These are phyloP conservation scores for Vicia sativa DNA, from an alignment of 306 rosid species.

Conservation along the genomic window DNA sequence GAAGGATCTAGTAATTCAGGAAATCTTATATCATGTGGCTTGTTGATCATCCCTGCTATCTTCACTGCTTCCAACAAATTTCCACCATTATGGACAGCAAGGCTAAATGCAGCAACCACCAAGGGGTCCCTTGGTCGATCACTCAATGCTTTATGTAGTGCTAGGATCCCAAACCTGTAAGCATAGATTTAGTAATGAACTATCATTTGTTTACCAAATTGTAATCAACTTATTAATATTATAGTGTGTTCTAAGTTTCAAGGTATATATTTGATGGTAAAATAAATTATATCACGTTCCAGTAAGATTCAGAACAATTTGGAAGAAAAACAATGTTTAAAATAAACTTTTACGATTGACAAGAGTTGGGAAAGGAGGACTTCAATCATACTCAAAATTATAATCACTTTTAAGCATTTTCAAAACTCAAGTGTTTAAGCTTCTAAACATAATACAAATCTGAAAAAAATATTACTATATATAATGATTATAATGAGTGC, in stretches of 20 bases:
- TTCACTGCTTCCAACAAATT: slow-evolving; percentile 61
- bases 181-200: slow-evolving; percentile 34
- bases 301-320: background rate
- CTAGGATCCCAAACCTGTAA: slow-evolving; percentile 79
- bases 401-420: slow-evolving; percentile 9
- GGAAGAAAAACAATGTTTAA: background rate
- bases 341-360: background rate
- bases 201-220: slow-evolving; percentile 38
- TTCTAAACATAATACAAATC: background rate
- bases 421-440: background rate
- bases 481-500: background rate
- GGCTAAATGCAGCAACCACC: slow-evolving; percentile 74
- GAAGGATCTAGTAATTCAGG: slow-evolving; percentile 62
- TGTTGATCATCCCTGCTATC: slow-evolving; percentile 61
- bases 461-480: too few species aligned
- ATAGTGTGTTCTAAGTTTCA: background rate
- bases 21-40: slow-evolving; percentile 54
- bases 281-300: background rate
- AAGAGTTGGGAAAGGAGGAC: slow-evolving; percentile 2
- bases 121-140: slow-evolving; percentile 61
- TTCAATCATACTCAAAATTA: background rate
- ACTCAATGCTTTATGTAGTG: slow-evolving; percentile 68
- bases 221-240: slow-evolving; percentile 21
- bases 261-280: slow-evolving; percentile 7
- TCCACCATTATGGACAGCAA: slow-evolving; percentile 74